These are phyloP conservation scores for Saccharomycopsis schoenii DNA, from an alignment of 805 yeast genomes.

Conservation along the genomic window DNA sequence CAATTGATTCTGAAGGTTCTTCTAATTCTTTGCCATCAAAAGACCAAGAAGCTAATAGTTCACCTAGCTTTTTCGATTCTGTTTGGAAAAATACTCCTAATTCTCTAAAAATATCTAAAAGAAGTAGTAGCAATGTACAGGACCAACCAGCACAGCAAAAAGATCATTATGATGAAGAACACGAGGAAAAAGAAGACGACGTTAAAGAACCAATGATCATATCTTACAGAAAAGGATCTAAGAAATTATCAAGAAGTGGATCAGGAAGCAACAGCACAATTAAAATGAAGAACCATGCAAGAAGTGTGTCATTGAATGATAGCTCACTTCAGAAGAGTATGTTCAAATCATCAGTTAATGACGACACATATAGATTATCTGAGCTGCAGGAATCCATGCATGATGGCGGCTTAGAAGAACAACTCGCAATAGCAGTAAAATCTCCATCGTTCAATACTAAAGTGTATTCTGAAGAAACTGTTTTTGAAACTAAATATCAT, in stretches of 20 bases:
- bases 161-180: not conserved
- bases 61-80: slow-evolving; percentile 10
- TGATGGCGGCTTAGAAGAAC: slow-evolving; percentile 9
- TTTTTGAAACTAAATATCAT: slow-evolving; percentile 45
- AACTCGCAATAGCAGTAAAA: slow-evolving; percentile 5
- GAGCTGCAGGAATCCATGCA: not conserved
- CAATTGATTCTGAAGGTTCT: not conserved
- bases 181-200: not conserved
- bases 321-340: not conserved
- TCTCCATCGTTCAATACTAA: slow-evolving; percentile 23
- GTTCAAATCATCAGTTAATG: not conserved
- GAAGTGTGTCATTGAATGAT: not conserved
- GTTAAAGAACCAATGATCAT: slow-evolving; percentile 12
- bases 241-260: slow-evolving; percentile 13
- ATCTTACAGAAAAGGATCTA: slow-evolving; percentile 14
- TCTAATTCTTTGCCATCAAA: not conserved
- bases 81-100: slow-evolving; percentile 14
- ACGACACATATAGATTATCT: not conserved
- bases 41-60: not conserved
- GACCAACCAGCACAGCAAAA: not conserved
- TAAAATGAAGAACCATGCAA: not conserved
- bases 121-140: not conserved
- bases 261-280: not conserved
- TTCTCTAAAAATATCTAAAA: not conserved
- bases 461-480: slow-evolving; percentile 49